These are phyloP conservation scores for Pilobolus umbonatus DNA, from an alignment of 192 early-diverging fungal genomes.

Conservation along the genomic window DNA sequence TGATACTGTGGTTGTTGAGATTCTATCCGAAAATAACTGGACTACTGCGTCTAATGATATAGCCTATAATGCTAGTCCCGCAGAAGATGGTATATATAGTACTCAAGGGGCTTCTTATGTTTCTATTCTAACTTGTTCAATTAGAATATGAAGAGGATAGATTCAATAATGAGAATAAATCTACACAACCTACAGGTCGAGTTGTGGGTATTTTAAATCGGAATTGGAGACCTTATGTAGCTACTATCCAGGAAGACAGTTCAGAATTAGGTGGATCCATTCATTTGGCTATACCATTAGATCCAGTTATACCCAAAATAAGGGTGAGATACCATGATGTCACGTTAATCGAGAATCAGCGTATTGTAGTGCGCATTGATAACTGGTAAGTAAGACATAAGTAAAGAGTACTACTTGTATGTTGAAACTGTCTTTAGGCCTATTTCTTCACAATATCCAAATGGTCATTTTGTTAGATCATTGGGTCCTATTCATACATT, in stretches of 20 bases:
- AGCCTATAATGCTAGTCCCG: constrained; percentile 28
- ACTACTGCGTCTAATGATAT: constrained; percentile 40
- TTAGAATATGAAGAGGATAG: constrained; percentile 8
- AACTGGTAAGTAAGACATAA: constrained; percentile 41
- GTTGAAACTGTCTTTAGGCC: constrained; percentile 34
- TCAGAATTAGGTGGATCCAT: constrained; percentile 44
- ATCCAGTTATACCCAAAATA: constrained; percentile 67
- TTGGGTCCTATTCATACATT: constrained; percentile 61
- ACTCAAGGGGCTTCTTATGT: neutral
- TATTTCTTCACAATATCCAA: constrained; percentile 64
- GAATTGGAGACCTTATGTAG: constrained; percentile 74
- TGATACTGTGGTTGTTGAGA: constrained; percentile 60
- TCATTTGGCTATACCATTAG: constrained; percentile 65
- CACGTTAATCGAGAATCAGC: constrained; percentile 47
- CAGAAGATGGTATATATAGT: constrained; percentile 15
- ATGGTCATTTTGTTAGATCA: constrained; percentile 69
- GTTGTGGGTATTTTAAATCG: constrained; percentile 62
- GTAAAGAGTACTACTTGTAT: neutral
- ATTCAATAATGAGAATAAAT: neutral
- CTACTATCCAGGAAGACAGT: constrained; percentile 63
- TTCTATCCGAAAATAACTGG: constrained; percentile 45
- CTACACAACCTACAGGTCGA: constrained; percentile 35
- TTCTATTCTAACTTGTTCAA: neutral
- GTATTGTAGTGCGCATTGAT: constrained; percentile 73
- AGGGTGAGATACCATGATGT: constrained; percentile 64